These are phyloP conservation scores for Arachnomyces sp. DNA, from an alignment of 2,329 filamentous ascomycete genomes.

Conservation along the genomic window DNA sequence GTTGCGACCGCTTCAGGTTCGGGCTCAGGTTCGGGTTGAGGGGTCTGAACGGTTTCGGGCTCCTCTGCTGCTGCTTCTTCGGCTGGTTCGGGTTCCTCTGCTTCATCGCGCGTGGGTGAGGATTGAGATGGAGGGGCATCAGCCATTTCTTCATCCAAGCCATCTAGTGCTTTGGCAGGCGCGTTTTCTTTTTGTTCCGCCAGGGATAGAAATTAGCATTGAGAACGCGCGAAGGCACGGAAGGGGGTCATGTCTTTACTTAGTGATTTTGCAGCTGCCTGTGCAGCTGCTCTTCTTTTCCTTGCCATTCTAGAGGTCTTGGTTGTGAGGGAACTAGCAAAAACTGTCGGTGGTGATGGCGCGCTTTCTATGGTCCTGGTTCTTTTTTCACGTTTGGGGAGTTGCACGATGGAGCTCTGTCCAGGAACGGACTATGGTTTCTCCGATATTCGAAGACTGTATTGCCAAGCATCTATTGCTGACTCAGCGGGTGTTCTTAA, in stretches of 20 bases:
- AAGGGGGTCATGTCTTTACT: conserved; percentile 24
- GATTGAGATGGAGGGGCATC: conserved; percentile 29
- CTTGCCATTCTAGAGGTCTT: conserved; percentile 30
- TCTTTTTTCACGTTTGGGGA: neutral
- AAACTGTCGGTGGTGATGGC: too few relatives aligned
- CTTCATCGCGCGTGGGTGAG: conserved; percentile 27
- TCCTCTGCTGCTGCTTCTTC: conserved; percentile 10
- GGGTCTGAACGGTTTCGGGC: conserved; percentile 1
- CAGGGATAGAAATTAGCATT: neutral
- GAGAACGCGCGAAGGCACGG: neutral
- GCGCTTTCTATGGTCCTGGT: neutral
- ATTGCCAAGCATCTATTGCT: neutral
- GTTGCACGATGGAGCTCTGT: neutral
- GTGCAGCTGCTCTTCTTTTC: conserved; percentile 39
- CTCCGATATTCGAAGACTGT: neutral
- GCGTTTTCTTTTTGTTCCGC: conserved; percentile 7
- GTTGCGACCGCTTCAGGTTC: conserved; percentile 26
- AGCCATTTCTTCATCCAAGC: conserved; percentile 40
- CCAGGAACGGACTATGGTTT: neutral
- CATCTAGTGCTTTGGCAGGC: conserved; percentile 24
- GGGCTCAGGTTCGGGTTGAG: conserved; percentile 11
- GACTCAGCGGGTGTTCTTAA: conserved; percentile 1
- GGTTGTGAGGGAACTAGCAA: neutral
- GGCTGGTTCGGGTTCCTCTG: conserved; percentile 23
- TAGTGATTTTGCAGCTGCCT: conserved; percentile 40